Evolutionary conservation across 2,329 filamentous ascomycete species (phyloP).

Genomic region (Penicillium sp.): DNA sequence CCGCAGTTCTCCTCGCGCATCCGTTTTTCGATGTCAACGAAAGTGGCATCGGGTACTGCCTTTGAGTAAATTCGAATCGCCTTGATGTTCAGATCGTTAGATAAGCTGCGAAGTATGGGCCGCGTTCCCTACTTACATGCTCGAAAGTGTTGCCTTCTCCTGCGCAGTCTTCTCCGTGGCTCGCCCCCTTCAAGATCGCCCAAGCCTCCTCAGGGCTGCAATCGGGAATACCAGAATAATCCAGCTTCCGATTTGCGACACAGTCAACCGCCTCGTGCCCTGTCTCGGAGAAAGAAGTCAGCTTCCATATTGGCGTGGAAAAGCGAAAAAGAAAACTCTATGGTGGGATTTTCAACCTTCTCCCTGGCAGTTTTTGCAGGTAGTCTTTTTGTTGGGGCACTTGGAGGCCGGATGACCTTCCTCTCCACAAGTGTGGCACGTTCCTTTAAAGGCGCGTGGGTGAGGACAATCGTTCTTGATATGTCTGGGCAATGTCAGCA

Average conservation of each 20-base stretch:
- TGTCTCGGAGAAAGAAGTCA: constrained; percentile 12
- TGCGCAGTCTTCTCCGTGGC: constrained; percentile 27
- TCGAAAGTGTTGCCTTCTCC: constrained; percentile 45
- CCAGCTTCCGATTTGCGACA: constrained; percentile 41
- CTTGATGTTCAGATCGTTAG: constrained; percentile 17
- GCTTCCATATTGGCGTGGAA: background rate
- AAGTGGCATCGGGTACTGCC: constrained; percentile 41
- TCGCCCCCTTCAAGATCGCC: constrained; percentile 45
- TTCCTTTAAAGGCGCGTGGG: constrained; percentile 43
- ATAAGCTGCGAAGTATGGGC: constrained; percentile 2
- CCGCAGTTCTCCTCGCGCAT: constrained; percentile 45
- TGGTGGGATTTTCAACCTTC: constrained; percentile 32
- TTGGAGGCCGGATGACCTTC: constrained; percentile 42
- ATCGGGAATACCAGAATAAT: constrained; percentile 42
- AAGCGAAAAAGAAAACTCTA: background rate
- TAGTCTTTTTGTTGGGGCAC: constrained; percentile 40
- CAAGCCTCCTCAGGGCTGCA: constrained; percentile 47
- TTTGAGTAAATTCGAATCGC: constrained; percentile 49
- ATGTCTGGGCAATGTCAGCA: constrained; percentile 4
- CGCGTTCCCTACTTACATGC: constrained; percentile 24
- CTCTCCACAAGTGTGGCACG: constrained; percentile 42
- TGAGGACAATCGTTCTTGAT: constrained; percentile 40
- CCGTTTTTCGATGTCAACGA: constrained; percentile 45
- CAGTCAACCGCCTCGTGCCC: constrained; percentile 43
- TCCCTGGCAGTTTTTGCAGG: constrained; percentile 44